These are phyloP conservation scores for Chrysoporthe puriensis DNA, from an alignment of 2,329 filamentous ascomycete genomes.

Conservation along the genomic window DNA sequence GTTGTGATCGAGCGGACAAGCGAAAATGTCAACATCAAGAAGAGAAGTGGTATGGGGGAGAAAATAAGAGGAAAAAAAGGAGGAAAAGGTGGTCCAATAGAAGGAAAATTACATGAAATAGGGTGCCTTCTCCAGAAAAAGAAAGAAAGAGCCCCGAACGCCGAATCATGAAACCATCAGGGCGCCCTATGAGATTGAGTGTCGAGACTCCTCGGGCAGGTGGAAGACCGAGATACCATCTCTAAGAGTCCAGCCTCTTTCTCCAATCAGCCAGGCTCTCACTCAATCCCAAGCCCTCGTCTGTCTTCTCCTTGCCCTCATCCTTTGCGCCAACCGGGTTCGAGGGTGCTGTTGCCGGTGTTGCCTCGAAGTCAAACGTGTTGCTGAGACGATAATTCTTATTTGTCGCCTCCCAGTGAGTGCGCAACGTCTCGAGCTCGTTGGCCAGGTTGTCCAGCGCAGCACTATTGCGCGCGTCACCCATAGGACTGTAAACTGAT, in stretches of 20 bases:
- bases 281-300: constrained; percentile 57
- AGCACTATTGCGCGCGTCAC: constrained; percentile 60
- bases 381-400: constrained; percentile 92
- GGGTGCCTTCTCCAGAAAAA: constrained; percentile 15
- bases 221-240: constrained; percentile 43
- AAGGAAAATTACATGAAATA: constrained; percentile 25
- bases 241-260: constrained; percentile 65
- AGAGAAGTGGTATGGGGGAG: neutral
- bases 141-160: constrained; percentile 14
- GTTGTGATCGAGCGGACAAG: neutral
- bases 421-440: constrained; percentile 87
- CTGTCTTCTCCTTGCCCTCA: constrained; percentile 31
- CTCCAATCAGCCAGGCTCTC: constrained; percentile 80
- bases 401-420: constrained; percentile 94
- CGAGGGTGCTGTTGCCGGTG: constrained; percentile 22
- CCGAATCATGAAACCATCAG: constrained; percentile 26
- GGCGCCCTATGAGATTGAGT: constrained; percentile 2
- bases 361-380: constrained; percentile 79
- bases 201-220: neutral
- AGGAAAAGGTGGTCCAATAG: neutral
- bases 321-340: constrained; percentile 45
- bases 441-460: constrained; percentile 89
- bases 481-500: constrained; percentile 63
- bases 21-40: neutral
- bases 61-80: neutral